Percentiles rank a stretch among this genome's conserved stretches.
phyloP scores from a whole-genome alignment of 805 yeast genomes.

The Kregervanrija fluxuum region DNA sequence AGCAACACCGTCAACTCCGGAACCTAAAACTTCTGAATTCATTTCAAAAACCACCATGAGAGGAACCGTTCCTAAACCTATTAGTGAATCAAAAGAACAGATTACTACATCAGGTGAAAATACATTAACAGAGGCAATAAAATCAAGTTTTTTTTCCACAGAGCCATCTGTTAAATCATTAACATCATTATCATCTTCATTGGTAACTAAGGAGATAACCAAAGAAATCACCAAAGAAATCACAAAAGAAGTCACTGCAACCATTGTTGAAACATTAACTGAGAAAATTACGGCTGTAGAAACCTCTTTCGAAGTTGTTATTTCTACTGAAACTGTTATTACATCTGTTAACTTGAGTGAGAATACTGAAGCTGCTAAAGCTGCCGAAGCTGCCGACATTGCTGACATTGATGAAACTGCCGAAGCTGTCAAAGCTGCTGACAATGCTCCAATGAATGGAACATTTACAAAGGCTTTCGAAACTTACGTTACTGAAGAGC shows the following conservation, averaged over 20 bases:
- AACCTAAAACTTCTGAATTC: too few species aligned
- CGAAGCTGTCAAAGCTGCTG: background rate
- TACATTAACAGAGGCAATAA: conserved; percentile 2
- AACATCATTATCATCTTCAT: background rate
- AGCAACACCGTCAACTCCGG: too few species aligned
- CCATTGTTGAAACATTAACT: background rate
- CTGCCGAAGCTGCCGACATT: background rate
- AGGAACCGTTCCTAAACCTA: too few species aligned
- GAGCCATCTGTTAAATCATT: background rate
- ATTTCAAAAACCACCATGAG: too few species aligned
- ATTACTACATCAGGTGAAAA: conserved; percentile 1
- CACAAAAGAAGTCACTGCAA: conserved; percentile 1
- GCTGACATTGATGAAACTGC: too few species aligned
- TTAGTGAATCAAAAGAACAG: too few species aligned
- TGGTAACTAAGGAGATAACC: conserved; percentile 1
- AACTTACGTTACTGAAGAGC: background rate
- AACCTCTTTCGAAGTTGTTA: conserved; percentile 5
- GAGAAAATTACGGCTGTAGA: conserved; percentile 2
- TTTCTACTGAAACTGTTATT: conserved; percentile 5
- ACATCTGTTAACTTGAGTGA: background rate
- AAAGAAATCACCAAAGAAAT: conserved; percentile 10
- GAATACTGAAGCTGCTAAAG: background rate
- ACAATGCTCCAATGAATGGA: conserved; percentile 1
- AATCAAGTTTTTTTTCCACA: conserved; percentile 3
- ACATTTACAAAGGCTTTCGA: conserved; percentile 1